Percentiles rank a stretch among this genome's conserved stretches.
Conservation (phyloP, 352 stramenopile genomes). For the Phytopythium kandeliae region DNA sequence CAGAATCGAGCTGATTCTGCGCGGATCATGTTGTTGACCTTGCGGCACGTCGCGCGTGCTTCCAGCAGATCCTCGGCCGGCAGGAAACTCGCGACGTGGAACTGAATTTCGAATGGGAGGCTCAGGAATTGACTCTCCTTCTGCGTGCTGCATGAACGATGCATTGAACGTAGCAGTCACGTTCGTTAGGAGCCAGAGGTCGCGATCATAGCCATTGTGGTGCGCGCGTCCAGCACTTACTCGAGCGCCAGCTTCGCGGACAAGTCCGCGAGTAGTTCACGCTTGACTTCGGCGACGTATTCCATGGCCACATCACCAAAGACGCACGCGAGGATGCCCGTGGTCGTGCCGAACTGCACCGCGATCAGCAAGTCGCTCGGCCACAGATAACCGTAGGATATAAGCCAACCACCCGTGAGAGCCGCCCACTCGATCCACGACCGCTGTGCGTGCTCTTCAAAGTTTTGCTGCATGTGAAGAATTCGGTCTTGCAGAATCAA, state of each 20-base stretch:
- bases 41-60: constrained; percentile 65
- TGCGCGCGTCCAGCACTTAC: constrained; percentile 20
- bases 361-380: constrained; percentile 60
- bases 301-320: constrained; percentile 63
- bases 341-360: constrained; percentile 69
- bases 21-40: constrained; percentile 78
- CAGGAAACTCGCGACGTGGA: constrained; percentile 72
- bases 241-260: constrained; percentile 36
- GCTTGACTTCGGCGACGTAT: constrained; percentile 58
- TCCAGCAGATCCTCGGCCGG: constrained; percentile 74
- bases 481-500: constrained; percentile 77
- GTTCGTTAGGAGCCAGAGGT: background rate
- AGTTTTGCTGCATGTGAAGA: constrained; percentile 54
- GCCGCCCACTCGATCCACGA: constrained; percentile 54
- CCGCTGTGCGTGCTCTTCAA: constrained; percentile 43
- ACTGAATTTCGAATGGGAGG: constrained; percentile 78
- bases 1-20: constrained; percentile 82
- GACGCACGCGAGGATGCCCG: constrained; percentile 63
- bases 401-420: constrained; percentile 48
- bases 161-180: constrained; percentile 3
- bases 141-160: constrained; percentile 36
- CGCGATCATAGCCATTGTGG: background rate
- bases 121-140: constrained; percentile 53
- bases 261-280: constrained; percentile 44
- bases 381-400: constrained; percentile 70